Conservation (phyloP, 2,329 filamentous ascomycete species). For the Xylariaceae sp. region DNA sequence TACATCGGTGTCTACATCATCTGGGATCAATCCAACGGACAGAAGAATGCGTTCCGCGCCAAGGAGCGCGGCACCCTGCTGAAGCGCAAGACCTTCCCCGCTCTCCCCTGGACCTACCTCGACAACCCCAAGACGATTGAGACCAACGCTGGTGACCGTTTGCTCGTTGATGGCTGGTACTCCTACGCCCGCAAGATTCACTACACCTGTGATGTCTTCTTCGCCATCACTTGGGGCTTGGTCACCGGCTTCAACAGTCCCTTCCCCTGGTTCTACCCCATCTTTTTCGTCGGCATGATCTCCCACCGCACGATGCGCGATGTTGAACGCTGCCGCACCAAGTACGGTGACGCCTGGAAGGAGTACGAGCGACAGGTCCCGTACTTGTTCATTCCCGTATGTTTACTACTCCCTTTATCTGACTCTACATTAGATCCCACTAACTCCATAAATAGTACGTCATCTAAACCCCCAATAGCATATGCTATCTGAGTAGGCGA, state of each 20-base stretch:
- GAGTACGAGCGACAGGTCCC: slow-evolving; percentile 77
- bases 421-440: not conserved
- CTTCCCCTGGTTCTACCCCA: slow-evolving; percentile 84
- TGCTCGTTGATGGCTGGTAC: slow-evolving; percentile 84
- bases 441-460: slow-evolving; percentile 15
- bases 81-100: slow-evolving; percentile 76
- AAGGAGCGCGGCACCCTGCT: slow-evolving; percentile 67
- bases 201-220: slow-evolving; percentile 47
- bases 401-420: slow-evolving; percentile 7
- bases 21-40: slow-evolving; percentile 87
- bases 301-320: slow-evolving; percentile 71
- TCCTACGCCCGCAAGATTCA: slow-evolving; percentile 61
- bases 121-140: slow-evolving; percentile 75
- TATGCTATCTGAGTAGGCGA: not conserved
- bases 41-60: slow-evolving; percentile 88
- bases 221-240: slow-evolving; percentile 47
- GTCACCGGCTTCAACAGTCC: slow-evolving; percentile 57
- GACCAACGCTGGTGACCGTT: slow-evolving; percentile 66
- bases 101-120: slow-evolving; percentile 81
- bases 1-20: slow-evolving; percentile 85
- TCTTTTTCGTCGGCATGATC: slow-evolving; percentile 79
- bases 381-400: slow-evolving; percentile 65
- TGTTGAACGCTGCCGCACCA: slow-evolving; percentile 66
- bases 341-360: slow-evolving; percentile 77
- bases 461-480: slow-evolving; percentile 11